Evolutionary conservation across 2,329 filamentous ascomycete species (phyloP), one percentile per base, ranked within the genome.

Genomic region (Cercospora canescens): DNA sequence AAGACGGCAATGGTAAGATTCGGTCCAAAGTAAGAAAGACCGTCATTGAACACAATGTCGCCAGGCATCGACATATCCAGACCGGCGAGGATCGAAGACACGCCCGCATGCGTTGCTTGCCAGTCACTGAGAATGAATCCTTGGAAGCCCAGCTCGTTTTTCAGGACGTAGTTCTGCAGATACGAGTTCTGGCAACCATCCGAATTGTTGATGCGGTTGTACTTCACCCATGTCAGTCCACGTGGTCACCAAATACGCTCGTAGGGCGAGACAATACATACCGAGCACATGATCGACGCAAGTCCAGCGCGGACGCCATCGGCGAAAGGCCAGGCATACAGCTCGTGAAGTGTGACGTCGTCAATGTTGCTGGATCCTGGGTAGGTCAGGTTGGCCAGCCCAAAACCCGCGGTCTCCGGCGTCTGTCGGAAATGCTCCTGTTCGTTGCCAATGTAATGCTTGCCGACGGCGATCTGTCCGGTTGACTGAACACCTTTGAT

Each of bases 381-480:
- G 26, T 69, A 67, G 3, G 65, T 65, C 34, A 69, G 64, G 50
- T 65, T 69, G 81, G 81, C 75, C 5, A 92, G 88, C 14, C 83
- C 81, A 56, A 92, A 87, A 71, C 89, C 84, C 73, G 79, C 24
- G 6, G 70, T 67, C 21, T 71, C 69, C 24, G 67, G 45, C 6
- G 67, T 80, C 72, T 90, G 87, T 67, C 91, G 87, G 87, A 90
- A 85, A 79, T 90, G 80, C 84, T 91, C 84, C 80, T 93, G 92
- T 79, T 92, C 90, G 75, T 93, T 91, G 57, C 81, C 93, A 91
- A 60, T 81, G 85, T 64, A 91, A 76, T 94, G 91, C 83, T 94
- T 94, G 59, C 90, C 90, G 72, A 90, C 93, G 67, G 93, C 92
- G 80, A 96, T 90, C 62, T 94, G 87, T 76, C 92, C 92, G 11